A percentile compares a stretch with the other conserved stretches of the same genome.
These are phyloP conservation scores for Zymoseptoria tritici DNA, from an alignment of 2,329 filamentous ascomycete species.

Conservation along the genomic window DNA sequence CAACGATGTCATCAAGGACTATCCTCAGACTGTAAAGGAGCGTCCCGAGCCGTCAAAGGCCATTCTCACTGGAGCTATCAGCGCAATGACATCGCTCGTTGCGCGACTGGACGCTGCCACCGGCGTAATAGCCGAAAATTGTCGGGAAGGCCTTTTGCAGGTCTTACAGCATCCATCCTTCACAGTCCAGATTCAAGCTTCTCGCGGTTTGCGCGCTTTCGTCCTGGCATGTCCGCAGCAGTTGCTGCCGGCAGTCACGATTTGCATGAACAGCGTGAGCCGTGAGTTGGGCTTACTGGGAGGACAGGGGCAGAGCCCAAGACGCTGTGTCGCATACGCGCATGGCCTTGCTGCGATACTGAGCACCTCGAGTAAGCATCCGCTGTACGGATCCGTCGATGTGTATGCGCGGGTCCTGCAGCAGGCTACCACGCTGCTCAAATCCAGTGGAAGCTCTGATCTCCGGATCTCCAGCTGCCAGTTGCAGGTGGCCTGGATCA, in stretches of 20 bases:
- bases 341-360: constrained; percentile 86
- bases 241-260: constrained; percentile 79
- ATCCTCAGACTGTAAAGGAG: constrained; percentile 82
- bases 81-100: constrained; percentile 72
- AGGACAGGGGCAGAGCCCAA: constrained; percentile 67
- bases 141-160: constrained; percentile 79
- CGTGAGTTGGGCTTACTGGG: constrained; percentile 74
- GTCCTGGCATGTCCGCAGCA: constrained; percentile 89
- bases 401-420: constrained; percentile 87
- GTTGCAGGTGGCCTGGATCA: constrained; percentile 94
- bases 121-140: constrained; percentile 69
- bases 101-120: constrained; percentile 73
- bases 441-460: constrained; percentile 86
- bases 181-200: constrained; percentile 85
- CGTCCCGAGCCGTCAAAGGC: constrained; percentile 83
- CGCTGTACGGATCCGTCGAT: constrained; percentile 89
- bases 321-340: constrained; percentile 81
- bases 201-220: constrained; percentile 77
- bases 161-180: constrained; percentile 93
- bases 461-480: constrained; percentile 86
- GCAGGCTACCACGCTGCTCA: constrained; percentile 85
- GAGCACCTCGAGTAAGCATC: constrained; percentile 79
- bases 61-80: constrained; percentile 69
- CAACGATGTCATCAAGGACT: constrained; percentile 87
- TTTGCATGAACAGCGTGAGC: constrained; percentile 92